phyloP scores from a whole-genome alignment of 169 alveolate genomes.

The Plasmodium reichenowi region DNA sequence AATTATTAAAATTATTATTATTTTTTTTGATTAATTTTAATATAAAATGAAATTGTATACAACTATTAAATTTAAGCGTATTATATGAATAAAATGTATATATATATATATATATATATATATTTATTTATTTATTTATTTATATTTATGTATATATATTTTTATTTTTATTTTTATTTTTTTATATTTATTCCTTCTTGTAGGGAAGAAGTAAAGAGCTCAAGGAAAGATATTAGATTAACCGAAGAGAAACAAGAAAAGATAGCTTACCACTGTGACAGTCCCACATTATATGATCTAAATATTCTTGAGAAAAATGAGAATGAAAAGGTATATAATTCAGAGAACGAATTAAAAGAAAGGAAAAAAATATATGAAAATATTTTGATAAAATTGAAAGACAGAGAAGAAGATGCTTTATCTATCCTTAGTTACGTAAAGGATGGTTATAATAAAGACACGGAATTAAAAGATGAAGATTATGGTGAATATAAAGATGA shows the following conservation, averaged over 20 bases:
- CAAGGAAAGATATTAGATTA: neutral
- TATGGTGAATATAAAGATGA: neutral
- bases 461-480: neutral
- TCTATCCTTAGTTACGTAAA: neutral
- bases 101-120: neutral
- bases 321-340: neutral
- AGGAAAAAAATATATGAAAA: slow-evolving; percentile 29
- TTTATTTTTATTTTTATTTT: no score
- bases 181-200: no score
- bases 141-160: no score
- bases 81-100: neutral
- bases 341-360: slow-evolving; percentile 46
- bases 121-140: neutral
- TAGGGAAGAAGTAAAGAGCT: no score
- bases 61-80: neutral
- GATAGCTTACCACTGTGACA: slow-evolving; percentile 3
- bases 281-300: neutral
- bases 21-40: slow-evolving; percentile 4
- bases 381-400: slow-evolving; percentile 2
- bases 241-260: slow-evolving; percentile 13
- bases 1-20: neutral
- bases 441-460: neutral
- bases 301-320: neutral
- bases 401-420: neutral
- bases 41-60: neutral